Percentiles rank a stretch among this genome's conserved stretches.
phyloP scores from a whole-genome alignment of 352 stramenopile species.

The Globisporangium cystogenes region DNA sequence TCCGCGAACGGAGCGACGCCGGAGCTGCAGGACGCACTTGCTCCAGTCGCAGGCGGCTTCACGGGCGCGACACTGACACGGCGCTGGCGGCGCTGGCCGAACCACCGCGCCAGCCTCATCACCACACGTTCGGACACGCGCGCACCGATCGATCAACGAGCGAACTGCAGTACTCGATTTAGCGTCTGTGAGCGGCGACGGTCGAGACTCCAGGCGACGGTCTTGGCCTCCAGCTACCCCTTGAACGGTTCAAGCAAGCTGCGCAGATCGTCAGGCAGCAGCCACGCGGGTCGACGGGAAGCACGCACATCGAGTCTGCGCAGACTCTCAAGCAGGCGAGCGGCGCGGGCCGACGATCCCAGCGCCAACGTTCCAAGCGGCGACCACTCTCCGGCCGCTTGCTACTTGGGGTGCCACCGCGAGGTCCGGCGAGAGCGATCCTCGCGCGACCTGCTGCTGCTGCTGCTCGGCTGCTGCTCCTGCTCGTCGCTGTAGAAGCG shows the following conservation, averaged over 20 bases:
- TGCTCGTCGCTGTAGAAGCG: background rate
- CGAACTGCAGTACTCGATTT: too few species aligned
- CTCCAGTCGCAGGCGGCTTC: background rate
- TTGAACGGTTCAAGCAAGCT: too few species aligned
- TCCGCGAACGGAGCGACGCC: background rate
- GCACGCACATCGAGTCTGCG: background rate
- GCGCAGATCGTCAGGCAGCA: too few species aligned
- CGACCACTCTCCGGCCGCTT: background rate
- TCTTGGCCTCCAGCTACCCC: too few species aligned
- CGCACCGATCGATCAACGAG: too few species aligned
- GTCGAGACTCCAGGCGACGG: too few species aligned
- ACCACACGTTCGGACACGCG: too few species aligned
- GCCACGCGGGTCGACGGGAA: too few species aligned
- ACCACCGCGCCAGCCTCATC: too few species aligned
- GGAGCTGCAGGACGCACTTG: background rate
- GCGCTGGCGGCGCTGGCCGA: too few species aligned
- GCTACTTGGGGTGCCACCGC: constrained; percentile 11
- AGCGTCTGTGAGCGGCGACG: too few species aligned
- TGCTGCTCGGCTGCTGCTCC: background rate
- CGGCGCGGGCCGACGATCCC: background rate
- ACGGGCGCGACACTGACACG: background rate
- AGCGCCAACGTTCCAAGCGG: background rate
- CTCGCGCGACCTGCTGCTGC: constrained; percentile 7
- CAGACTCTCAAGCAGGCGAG: background rate
- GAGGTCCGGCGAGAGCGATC: constrained; percentile 4